Conservation (phyloP, 2,329 filamentous ascomycete species). For the Xenoacremonium recifei region DNA sequence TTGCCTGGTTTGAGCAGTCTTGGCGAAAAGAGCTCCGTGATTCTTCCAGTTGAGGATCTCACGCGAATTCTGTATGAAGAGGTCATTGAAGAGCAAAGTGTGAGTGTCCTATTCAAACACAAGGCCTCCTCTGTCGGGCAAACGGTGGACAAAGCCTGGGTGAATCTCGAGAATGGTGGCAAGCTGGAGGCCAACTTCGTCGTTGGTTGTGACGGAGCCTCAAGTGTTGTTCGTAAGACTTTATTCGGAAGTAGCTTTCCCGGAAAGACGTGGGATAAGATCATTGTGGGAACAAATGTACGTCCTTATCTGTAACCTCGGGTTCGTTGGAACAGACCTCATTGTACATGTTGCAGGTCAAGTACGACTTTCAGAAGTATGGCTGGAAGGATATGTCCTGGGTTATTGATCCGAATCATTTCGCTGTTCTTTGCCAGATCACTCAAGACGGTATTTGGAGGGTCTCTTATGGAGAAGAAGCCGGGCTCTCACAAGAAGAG, state of each 20-base stretch:
- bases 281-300: slow-evolving; percentile 1
- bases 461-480: background rate
- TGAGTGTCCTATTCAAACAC: background rate
- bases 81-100: slow-evolving; percentile 15
- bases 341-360: background rate
- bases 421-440: background rate
- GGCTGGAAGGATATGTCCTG: slow-evolving; percentile 2
- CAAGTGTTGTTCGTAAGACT: background rate
- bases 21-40: no score
- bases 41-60: no score
- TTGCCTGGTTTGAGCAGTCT: no score
- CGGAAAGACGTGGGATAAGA: background rate
- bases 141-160: background rate
- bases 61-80: slow-evolving; percentile 51
- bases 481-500: slow-evolving; percentile 1
- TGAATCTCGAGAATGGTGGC: background rate
- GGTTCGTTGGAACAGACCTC: background rate
- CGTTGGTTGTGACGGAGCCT: slow-evolving; percentile 4
- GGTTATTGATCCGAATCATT: slow-evolving; percentile 4
- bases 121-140: background rate
- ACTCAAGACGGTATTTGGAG: slow-evolving; percentile 1
- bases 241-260: slow-evolving; percentile 2
- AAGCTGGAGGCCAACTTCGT: slow-evolving; percentile 1
- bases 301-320: background rate
- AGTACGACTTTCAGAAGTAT: slow-evolving; percentile 1